Evolutionary conservation across 192 early-diverging fungal species (phyloP), one percentile per base, ranked within the genome.

Genomic region (Entomortierella parvispora): DNA sequence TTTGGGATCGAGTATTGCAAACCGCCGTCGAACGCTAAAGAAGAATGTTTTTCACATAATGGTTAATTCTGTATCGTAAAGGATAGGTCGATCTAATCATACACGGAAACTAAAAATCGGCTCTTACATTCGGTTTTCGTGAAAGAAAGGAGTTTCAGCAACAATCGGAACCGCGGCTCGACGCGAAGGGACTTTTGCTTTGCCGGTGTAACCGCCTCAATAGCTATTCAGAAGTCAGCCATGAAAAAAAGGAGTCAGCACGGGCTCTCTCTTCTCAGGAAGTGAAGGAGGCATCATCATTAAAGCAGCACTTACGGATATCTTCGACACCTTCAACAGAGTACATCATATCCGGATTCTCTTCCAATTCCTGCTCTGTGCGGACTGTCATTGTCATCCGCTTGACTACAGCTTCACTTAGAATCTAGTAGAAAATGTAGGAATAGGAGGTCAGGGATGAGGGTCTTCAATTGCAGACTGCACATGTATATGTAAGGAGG

Each of bases 81-180:
- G 20, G 51, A 7, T 40, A 15, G 22, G 25, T 20, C 5, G 17
- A 40, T 37, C 40, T 5, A 44, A 25, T 25, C n/a, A n/a, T n/a
- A n/a, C n/a, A n/a, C n/a, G n/a, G n/a, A n/a, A n/a, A n/a, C n/a
- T n/a, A n/a, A n/a, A n/a, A 44, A 43, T 5, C 56, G 46, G 45
- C 80, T 65, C 68, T 62, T 62, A 60, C 43, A 4, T 7, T 80
- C 80, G 6, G 68, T 65, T 31, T 76, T 74, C 2, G 49, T 64
- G 17, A 82, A 75, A 10, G 71, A 48, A 22, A 83, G 31, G 51
- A 86, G 59, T 5, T 66, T 83, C 34, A 86, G 57, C 31, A 86
- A 67, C 22, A 86, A 64, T 17, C 75, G 69, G 31, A 86, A 58
- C 20, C 78, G 71, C n/a, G 80, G 69, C 29, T 82, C 64, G 12